Percentiles rank a stretch among this genome's conserved stretches.
Conservation (phyloP, 306 rosid genomes). For the Inga laurina region DNA sequence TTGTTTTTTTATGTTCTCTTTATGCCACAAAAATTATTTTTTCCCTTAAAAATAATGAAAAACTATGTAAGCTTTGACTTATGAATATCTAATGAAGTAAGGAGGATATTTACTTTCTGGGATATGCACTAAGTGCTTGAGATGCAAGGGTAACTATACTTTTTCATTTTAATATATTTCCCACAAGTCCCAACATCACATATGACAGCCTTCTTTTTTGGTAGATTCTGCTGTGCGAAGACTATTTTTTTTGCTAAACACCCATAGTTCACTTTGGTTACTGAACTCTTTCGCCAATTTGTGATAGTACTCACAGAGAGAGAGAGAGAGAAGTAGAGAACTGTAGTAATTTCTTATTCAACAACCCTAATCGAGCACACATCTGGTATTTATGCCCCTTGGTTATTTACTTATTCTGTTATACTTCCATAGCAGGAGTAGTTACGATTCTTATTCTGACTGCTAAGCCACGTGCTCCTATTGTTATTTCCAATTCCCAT, state of each 20-base stretch:
- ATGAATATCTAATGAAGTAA: conserved; percentile 10
- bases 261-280: neutral
- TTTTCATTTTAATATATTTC: neutral
- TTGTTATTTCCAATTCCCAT: too few relatives aligned
- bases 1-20: neutral
- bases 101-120: neutral
- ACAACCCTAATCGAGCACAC: too few relatives aligned
- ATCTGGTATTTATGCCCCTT: too few relatives aligned
- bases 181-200: neutral
- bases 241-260: neutral
- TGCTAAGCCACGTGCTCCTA: too few relatives aligned
- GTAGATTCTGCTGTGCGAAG: neutral
- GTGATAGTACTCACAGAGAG: neutral
- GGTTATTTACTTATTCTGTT: too few relatives aligned
- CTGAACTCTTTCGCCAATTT: neutral
- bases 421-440: too few relatives aligned
- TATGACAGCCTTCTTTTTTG: neutral
- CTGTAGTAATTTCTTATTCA: too few relatives aligned
- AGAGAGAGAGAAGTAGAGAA: too few relatives aligned
- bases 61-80: neutral
- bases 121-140: neutral
- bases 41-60: neutral
- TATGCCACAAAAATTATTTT: neutral
- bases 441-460: too few relatives aligned
- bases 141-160: neutral